Percentiles rank a stretch among this genome's conserved stretches.
phyloP scores from a whole-genome alignment of 306 rosid genomes.

The Glycyrrhiza uralensis region DNA sequence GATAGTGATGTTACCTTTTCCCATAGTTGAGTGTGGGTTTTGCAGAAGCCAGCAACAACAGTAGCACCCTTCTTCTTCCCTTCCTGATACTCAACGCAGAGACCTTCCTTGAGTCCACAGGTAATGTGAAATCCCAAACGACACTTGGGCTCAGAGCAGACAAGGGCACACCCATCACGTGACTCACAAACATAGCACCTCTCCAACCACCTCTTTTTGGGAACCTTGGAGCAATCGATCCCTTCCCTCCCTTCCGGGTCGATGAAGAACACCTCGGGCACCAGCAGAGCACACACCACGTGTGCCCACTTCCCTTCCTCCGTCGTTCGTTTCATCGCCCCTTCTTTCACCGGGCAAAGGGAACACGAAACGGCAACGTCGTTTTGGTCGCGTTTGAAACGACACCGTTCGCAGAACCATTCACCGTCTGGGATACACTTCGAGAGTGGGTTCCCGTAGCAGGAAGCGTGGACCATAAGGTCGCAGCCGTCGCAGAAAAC shows the following conservation, averaged over 20 bases:
- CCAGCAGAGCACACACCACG: slow-evolving; percentile 60
- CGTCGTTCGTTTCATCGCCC: slow-evolving; percentile 59
- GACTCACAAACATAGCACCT: slow-evolving; percentile 55
- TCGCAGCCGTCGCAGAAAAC: slow-evolving; percentile 89
- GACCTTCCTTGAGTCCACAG: slow-evolving; percentile 67
- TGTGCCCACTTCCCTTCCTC: slow-evolving; percentile 64
- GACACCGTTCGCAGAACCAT: slow-evolving; percentile 73
- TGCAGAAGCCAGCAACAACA: slow-evolving; percentile 84
- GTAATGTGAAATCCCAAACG: slow-evolving; percentile 64
- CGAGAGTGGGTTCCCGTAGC: slow-evolving; percentile 68
- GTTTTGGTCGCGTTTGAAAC: background rate
- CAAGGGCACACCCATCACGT: slow-evolving; percentile 51
- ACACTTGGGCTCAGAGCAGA: slow-evolving; percentile 72
- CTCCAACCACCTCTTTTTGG: slow-evolving; percentile 53
- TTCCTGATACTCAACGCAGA: slow-evolving; percentile 63
- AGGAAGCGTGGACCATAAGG: slow-evolving; percentile 80
- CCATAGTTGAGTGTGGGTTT: slow-evolving; percentile 60
- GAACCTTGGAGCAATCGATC: slow-evolving; percentile 68
- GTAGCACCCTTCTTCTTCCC: slow-evolving; percentile 60
- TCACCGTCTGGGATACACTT: slow-evolving; percentile 60
- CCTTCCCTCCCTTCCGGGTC: slow-evolving; percentile 82
- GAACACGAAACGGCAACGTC: background rate
- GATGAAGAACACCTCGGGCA: slow-evolving; percentile 75
- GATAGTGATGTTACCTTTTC: slow-evolving; percentile 48
- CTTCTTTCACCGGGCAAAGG: slow-evolving; percentile 63